A percentile compares a stretch with the other conserved stretches of the same genome.
These are phyloP conservation scores for Ophiostoma quercus DNA, from an alignment of 2,329 filamentous ascomycete species.

Conservation along the genomic window DNA sequence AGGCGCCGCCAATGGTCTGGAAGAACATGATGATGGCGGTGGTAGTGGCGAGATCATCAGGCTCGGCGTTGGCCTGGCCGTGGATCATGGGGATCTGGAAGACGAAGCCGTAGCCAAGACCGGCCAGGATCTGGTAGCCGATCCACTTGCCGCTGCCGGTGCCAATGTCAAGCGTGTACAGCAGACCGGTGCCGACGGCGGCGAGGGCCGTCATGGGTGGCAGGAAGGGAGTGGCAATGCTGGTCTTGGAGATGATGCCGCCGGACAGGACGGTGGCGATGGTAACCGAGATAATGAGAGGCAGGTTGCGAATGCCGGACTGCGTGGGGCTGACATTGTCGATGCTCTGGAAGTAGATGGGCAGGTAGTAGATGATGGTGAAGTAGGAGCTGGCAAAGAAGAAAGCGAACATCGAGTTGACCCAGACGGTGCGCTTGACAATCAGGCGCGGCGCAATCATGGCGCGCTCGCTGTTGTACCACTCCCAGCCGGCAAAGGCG, in stretches of 20 bases:
- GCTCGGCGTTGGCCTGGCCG: constrained; percentile 33
- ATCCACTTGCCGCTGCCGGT: constrained; percentile 39
- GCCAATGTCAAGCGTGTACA: constrained; percentile 37
- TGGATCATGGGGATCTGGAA: constrained; percentile 44
- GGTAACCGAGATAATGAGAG: constrained; percentile 38
- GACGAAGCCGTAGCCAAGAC: constrained; percentile 42
- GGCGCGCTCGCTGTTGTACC: constrained; percentile 41
- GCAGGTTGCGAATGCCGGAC: constrained; percentile 39
- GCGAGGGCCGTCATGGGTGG: constrained; percentile 35
- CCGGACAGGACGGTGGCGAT: constrained; percentile 37
- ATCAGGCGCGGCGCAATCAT: constrained; percentile 47
- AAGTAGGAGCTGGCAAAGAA: constrained; percentile 43
- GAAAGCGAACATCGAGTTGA: constrained; percentile 39
- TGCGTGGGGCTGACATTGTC: constrained; percentile 37
- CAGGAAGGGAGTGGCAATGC: constrained; percentile 36
- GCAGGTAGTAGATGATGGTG: constrained; percentile 43
- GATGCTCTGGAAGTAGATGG: constrained; percentile 50
- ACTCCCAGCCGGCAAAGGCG: constrained; percentile 35
- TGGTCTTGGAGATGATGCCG: constrained; percentile 33
- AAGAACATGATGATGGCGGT: constrained; percentile 40
- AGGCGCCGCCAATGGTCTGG: constrained; percentile 45
- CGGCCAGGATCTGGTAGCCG: constrained; percentile 45
- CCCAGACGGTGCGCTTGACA: constrained; percentile 40
- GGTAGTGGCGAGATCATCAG: constrained; percentile 37
- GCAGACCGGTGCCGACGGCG: constrained; percentile 36